Percentiles rank a stretch among this genome's conserved stretches.
Evolutionary conservation across 208 protist genomes (phyloP).

Genomic region (Acanthamoeba culbertsoni): DNA sequence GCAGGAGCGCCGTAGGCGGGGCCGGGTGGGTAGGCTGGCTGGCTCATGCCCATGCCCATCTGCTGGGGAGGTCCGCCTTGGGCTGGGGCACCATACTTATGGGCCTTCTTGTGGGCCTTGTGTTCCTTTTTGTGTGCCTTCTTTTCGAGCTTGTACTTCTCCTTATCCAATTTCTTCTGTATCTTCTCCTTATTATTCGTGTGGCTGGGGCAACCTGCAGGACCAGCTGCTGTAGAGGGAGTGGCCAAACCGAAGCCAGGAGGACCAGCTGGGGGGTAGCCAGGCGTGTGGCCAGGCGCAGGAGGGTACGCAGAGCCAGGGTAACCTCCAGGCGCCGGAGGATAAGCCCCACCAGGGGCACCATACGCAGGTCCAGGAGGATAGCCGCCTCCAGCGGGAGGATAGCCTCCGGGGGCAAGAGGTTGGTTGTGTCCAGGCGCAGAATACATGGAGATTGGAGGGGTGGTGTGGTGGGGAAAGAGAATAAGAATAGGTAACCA

Average conservation of each 20-base stretch:
- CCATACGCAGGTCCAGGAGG: background rate
- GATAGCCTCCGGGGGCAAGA: background rate
- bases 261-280: background rate
- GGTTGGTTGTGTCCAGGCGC: background rate
- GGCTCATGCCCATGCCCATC: background rate
- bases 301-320: background rate
- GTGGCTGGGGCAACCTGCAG: no score
- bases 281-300: background rate
- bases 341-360: background rate
- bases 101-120: constrained; percentile 13
- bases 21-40: background rate
- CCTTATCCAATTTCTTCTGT: background rate
- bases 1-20: background rate
- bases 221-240: background rate
- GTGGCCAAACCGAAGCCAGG: background rate
- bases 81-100: background rate
- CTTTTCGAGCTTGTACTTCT: constrained; percentile 14
- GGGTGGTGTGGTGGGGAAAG: background rate
- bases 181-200: background rate
- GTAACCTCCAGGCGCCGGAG: background rate
- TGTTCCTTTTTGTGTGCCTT: background rate
- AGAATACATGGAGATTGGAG: background rate
- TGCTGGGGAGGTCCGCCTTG: background rate
- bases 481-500: background rate
- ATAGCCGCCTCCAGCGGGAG: background rate